Evolutionary conservation across 2,329 filamentous ascomycete genomes (phyloP).

Genomic region (Talaromyces sp.): DNA sequence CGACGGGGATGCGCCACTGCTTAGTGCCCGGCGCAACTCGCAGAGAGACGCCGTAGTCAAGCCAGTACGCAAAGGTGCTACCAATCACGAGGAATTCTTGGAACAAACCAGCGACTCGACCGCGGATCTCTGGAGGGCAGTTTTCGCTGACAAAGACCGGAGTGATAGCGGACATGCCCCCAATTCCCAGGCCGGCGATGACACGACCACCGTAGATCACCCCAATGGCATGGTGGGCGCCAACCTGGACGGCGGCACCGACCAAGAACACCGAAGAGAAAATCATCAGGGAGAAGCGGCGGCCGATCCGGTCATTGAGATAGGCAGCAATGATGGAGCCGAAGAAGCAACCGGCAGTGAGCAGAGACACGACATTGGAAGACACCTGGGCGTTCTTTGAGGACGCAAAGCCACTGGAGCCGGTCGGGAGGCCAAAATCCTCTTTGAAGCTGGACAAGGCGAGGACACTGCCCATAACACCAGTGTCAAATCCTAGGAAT

Average conservation of each 20-base stretch:
- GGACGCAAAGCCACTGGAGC: slow-evolving; percentile 27
- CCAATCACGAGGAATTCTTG: slow-evolving; percentile 35
- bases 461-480: slow-evolving; percentile 39
- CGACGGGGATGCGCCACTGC: slow-evolving; percentile 53
- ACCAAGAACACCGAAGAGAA: slow-evolving; percentile 29
- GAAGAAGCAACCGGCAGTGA: slow-evolving; percentile 37
- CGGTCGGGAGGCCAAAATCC: slow-evolving; percentile 35
- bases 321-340: slow-evolving; percentile 32
- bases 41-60: slow-evolving; percentile 49
- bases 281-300: slow-evolving; percentile 32
- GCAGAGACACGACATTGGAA: slow-evolving; percentile 34
- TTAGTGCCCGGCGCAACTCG: slow-evolving; percentile 40
- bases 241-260: slow-evolving; percentile 31
- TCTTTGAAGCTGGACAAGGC: slow-evolving; percentile 37
- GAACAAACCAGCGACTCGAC: slow-evolving; percentile 33
- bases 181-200: slow-evolving; percentile 32
- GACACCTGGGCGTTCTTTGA: slow-evolving; percentile 32
- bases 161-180: slow-evolving; percentile 36
- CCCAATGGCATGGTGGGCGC: slow-evolving; percentile 25
- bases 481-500: slow-evolving; percentile 37
- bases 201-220: slow-evolving; percentile 35
- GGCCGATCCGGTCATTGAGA: slow-evolving; percentile 32
- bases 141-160: slow-evolving; percentile 36
- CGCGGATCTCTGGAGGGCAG: slow-evolving; percentile 26
- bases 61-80: slow-evolving; percentile 50